Evolutionary conservation across 345 rosid genomes (phyloP).

Genomic region (Murraya paniculata): DNA sequence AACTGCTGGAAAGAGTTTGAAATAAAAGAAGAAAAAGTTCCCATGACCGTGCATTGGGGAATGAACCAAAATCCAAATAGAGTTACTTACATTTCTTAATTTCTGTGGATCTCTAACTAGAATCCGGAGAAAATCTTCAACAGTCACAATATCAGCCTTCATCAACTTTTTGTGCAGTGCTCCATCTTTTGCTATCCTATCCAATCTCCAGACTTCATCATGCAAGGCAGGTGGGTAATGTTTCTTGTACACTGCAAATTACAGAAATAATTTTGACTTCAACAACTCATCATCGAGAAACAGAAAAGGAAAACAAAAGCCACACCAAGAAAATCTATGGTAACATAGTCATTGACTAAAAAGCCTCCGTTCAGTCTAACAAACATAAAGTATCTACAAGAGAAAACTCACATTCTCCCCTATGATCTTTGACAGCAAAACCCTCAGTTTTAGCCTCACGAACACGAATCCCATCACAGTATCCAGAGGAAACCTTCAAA

Average conservation of each 20-base stretch:
- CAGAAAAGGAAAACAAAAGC: background rate
- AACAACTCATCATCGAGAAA: background rate
- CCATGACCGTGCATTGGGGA: background rate
- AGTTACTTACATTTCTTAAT: constrained; percentile 61
- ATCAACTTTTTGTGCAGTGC: constrained; percentile 83
- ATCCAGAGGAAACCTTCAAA: constrained; percentile 52
- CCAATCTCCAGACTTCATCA: constrained; percentile 97
- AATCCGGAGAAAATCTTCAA: constrained; percentile 85
- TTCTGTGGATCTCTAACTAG: constrained; percentile 70
- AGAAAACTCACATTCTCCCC: constrained; percentile 79
- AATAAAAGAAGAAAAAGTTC: background rate
- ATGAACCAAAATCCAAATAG: constrained; percentile 1
- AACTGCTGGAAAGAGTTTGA: background rate
- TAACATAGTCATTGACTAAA: background rate
- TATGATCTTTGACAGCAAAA: constrained; percentile 93
- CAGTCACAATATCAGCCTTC: constrained; percentile 54
- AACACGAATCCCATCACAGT: constrained; percentile 49
- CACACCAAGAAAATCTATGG: background rate
- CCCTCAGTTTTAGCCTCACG: constrained; percentile 92
- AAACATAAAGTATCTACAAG: background rate
- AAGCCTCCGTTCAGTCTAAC: background rate
- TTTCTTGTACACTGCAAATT: constrained; percentile 80
- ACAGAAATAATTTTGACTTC: background rate
- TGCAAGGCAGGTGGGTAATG: constrained; percentile 91
- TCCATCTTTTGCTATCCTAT: constrained; percentile 94